Evolutionary conservation across 768 basidiomycete species (phyloP), one percentile per base, ranked within the genome.

Genomic region (Phanerochaete sordida): DNA sequence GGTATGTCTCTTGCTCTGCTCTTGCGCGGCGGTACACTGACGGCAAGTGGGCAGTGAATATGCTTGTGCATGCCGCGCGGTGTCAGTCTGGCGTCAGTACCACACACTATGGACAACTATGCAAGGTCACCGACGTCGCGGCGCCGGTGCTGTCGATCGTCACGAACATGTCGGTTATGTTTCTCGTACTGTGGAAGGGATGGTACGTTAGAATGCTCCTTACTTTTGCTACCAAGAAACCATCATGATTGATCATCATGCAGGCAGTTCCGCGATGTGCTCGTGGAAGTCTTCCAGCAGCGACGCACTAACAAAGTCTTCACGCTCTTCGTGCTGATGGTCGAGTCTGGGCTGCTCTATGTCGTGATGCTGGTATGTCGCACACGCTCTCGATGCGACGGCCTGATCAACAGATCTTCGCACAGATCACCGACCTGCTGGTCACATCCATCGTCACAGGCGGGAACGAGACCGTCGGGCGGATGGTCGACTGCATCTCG

Each of bases 401-500:
- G n/a, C 33, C 39, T 43, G 11, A 11, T 19, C 19, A 16, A 43
- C 19, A 43, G 8, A 4, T 11, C 39, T 43, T n/a, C n/a, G n/a
- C n/a, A n/a, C 19, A 58, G 56, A 47, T 58, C 12, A 43, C 57
- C 9, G 61, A 62, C 31, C 44, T 62, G 13, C 31, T 62, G 2
- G 45, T 58, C 8, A 58, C 61, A 7, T 62, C 61, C 9, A 33
- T 56, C 19, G 61, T 62, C 3, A 52, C 56, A 2, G 61, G 57
- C 2, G 57, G 51, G 3, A 52, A 57, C 57, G 61, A 62, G 31
- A 62, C 61, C 6, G 27, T 57, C 2, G 48, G 43, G 6, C 49
- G 57, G 3, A 57, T 62, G 56, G 52, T 62, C n/a, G 49, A 51
- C 52, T 62, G 51, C 33, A 57, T 62, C 23, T 62, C 57, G 6